These are phyloP conservation scores for Malus domestica DNA, from an alignment of 306 rosid genomes.

Conservation along the genomic window ASM211411v1 NC_041792.1:30484407-30484906, in stretches of 20 bases:
- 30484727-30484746: neutral
- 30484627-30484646: constrained; percentile 18
- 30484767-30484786: neutral
- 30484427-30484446: constrained; percentile 90
- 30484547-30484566: neutral
- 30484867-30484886: neutral
- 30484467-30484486: constrained; percentile 83
- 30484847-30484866: neutral
- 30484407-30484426: constrained; percentile 94
- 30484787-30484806: neutral
- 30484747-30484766: neutral
- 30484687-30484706: neutral
- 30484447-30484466: constrained; percentile 77
- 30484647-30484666: neutral
- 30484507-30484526: constrained; percentile 96
- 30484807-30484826: constrained; percentile 1
- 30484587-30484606: neutral
- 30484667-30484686: neutral
- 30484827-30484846: neutral
- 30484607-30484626: neutral
- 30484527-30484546: constrained; percentile 56
- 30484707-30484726: neutral
- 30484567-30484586: neutral
- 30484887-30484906: neutral
- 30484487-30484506: constrained; percentile 72